Evolutionary conservation across 108 stramenopile genomes (phyloP).

Genomic region (Stephanodiscus triporus): DNA sequence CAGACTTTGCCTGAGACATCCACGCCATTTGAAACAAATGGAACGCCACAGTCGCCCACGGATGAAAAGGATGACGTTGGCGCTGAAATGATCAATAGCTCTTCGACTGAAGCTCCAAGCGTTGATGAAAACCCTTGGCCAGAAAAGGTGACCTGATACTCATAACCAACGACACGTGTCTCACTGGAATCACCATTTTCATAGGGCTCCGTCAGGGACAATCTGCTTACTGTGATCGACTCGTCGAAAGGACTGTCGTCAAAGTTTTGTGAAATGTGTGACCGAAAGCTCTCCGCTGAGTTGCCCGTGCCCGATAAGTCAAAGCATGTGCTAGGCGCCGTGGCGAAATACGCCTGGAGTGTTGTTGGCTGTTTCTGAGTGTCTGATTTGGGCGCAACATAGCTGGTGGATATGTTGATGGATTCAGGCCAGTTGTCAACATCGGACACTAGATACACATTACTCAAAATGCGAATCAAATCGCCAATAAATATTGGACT

Average conservation of each 20-base stretch:
- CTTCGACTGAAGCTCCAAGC: conserved; percentile 40
- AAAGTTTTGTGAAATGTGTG: conserved; percentile 53
- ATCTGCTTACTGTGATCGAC: conserved; percentile 48
- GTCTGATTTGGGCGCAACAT: conserved; percentile 9
- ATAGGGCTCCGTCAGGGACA: conserved; percentile 32
- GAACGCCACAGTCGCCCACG: conserved; percentile 29
- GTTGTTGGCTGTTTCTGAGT: background rate
- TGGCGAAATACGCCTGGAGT: conserved; percentile 46
- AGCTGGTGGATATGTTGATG: conserved; percentile 36
- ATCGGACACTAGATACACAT: conserved; percentile 36
- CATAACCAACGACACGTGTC: conserved; percentile 33
- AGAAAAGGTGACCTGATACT: conserved; percentile 56
- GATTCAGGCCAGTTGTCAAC: conserved; percentile 38
- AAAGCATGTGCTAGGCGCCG: conserved; percentile 57
- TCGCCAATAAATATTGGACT: conserved; percentile 44
- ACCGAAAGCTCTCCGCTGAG: conserved; percentile 43
- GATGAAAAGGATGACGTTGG: conserved; percentile 36
- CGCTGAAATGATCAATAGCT: conserved; percentile 44
- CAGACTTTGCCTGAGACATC: conserved; percentile 45
- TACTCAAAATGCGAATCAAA: conserved; percentile 46
- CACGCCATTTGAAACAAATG: conserved; percentile 33
- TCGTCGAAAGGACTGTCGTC: conserved; percentile 62
- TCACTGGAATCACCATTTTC: conserved; percentile 18
- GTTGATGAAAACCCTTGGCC: conserved; percentile 61
- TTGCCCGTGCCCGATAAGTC: conserved; percentile 46